Evolutionary conservation across 768 basidiomycete species (phyloP).

Genomic region (Suillus tomentosus): DNA sequence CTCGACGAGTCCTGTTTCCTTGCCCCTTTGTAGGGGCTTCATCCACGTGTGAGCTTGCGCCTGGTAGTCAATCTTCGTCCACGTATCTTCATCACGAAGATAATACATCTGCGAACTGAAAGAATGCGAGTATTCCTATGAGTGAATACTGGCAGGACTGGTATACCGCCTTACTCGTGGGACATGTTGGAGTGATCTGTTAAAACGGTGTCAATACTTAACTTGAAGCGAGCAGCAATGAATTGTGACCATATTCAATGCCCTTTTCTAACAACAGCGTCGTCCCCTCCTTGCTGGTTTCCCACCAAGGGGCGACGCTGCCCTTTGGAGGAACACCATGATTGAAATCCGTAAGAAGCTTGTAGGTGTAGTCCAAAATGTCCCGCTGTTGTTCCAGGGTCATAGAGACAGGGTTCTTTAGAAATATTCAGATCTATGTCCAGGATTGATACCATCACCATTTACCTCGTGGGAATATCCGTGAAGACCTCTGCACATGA

Average conservation of each 20-base stretch:
- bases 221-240: slow-evolving; percentile 13
- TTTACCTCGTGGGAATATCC: slow-evolving; percentile 71
- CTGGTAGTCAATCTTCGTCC: slow-evolving; percentile 72
- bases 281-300: slow-evolving; percentile 67
- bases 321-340: slow-evolving; percentile 59
- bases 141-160: background rate
- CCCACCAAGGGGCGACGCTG: slow-evolving; percentile 81
- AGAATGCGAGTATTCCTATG: background rate
- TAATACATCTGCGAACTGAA: slow-evolving; percentile 64
- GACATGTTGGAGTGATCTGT: slow-evolving; percentile 62
- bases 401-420: slow-evolving; percentile 61
- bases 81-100: slow-evolving; percentile 64
- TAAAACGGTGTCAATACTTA: slow-evolving; percentile 13
- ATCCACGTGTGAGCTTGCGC: slow-evolving; percentile 68
- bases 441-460: background rate
- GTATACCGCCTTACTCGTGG: slow-evolving; percentile 41
- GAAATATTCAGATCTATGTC: background rate
- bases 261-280: slow-evolving; percentile 68
- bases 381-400: slow-evolving; percentile 68
- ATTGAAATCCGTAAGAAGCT: slow-evolving; percentile 68
- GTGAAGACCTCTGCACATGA: slow-evolving; percentile 54
- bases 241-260: slow-evolving; percentile 62
- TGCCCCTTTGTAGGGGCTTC: slow-evolving; percentile 67
- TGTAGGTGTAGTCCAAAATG: slow-evolving; percentile 65
- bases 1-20: slow-evolving; percentile 60